Percentiles rank a stretch among this genome's conserved stretches.
Evolutionary conservation across 768 basidiomycete species (phyloP).

Genomic region (Podaxis sp.): DNA sequence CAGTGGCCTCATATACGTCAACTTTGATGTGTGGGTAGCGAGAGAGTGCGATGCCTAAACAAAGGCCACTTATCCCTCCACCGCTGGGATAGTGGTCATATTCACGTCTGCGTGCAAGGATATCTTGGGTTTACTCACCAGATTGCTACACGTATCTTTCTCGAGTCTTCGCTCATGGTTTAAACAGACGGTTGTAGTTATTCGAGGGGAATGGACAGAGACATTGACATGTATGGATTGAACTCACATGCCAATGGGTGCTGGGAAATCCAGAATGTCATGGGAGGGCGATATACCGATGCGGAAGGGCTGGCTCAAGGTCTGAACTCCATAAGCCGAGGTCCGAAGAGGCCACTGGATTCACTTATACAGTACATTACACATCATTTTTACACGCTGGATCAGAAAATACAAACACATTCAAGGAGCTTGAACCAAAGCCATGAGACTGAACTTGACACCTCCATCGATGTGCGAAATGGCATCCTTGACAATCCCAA

Average conservation of each 20-base stretch:
- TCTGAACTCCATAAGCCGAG: background rate
- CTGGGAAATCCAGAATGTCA: background rate
- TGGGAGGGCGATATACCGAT: background rate
- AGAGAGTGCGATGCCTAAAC: conserved; percentile 38
- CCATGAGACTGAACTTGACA: conserved; percentile 27
- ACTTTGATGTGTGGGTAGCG: conserved; percentile 33
- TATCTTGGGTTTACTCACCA: conserved; percentile 12
- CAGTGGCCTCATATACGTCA: conserved; percentile 47
- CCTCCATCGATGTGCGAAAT: conserved; percentile 23
- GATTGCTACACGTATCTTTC: conserved; percentile 21
- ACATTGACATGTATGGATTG: background rate
- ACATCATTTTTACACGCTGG: background rate
- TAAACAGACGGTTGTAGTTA: background rate
- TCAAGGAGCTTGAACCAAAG: conserved; percentile 15
- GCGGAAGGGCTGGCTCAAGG: background rate
- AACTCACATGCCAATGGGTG: background rate
- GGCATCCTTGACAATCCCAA: conserved; percentile 22
- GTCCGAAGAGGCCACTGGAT: background rate
- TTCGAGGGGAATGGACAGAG: background rate
- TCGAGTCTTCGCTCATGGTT: background rate
- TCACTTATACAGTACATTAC: background rate
- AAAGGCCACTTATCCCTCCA: conserved; percentile 42
- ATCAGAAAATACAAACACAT: background rate
- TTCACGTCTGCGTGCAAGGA: background rate
- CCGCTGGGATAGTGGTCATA: conserved; percentile 20